These are phyloP conservation scores for Candida patagonica DNA, from an alignment of 805 yeast species.

Conservation along the genomic window DNA sequence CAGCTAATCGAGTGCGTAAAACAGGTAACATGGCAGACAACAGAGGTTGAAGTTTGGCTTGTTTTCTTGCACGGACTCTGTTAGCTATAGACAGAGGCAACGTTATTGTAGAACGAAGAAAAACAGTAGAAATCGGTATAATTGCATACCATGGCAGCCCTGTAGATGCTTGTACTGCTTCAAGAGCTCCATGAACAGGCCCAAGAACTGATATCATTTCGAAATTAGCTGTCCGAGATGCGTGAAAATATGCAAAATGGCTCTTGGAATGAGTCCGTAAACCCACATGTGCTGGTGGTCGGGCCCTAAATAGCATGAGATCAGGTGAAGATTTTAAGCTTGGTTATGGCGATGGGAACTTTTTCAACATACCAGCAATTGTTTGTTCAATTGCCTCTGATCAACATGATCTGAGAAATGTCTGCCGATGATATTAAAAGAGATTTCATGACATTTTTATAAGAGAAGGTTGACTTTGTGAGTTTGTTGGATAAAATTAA, in stretches of 20 bases:
- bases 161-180: slow-evolving; percentile 17
- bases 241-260: slow-evolving; percentile 8
- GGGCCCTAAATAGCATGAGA: no score
- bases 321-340: no score
- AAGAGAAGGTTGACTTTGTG: no score
- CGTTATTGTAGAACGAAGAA: slow-evolving; percentile 57
- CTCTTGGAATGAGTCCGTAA: no score
- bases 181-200: slow-evolving; percentile 18
- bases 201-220: slow-evolving; percentile 12
- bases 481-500: no score
- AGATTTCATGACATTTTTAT: no score
- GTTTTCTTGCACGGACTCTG: slow-evolving; percentile 58
- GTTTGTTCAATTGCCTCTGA: no score
- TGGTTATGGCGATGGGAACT: no score
- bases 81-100: slow-evolving; percentile 72
- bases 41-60: slow-evolving; percentile 62
- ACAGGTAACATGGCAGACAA: slow-evolving; percentile 70
- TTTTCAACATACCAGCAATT: no score
- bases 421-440: no score
- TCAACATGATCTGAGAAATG: no score
- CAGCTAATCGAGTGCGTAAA: slow-evolving; percentile 43
- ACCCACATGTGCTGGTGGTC: no score
- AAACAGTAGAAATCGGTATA: slow-evolving; percentile 64
- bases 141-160: slow-evolving; percentile 78
- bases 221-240: slow-evolving; percentile 1